These are phyloP conservation scores for Tetrahymena borealis DNA, from an alignment of 73 alveolate species.

Conservation along the genomic window DNA sequence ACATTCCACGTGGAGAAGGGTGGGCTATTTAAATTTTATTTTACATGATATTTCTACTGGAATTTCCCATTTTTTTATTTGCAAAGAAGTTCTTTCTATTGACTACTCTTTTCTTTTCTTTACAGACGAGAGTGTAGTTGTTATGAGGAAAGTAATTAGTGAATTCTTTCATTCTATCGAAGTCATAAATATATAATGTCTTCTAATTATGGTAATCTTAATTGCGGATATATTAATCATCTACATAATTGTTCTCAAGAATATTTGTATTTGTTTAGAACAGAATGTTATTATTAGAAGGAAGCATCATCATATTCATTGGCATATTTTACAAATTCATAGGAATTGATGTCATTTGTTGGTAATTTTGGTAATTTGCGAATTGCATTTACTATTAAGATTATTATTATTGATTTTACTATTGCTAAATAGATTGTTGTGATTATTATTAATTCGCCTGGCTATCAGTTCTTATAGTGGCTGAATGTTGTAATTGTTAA, in stretches of 20 bases:
- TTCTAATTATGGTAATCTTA: background rate
- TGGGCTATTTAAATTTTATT: background rate
- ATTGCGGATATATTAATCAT: background rate
- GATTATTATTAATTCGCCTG: too few species aligned
- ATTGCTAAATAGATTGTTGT: background rate
- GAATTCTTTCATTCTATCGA: background rate
- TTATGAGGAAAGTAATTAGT: background rate
- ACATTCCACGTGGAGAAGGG: background rate
- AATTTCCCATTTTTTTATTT: background rate
- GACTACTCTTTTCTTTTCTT: background rate
- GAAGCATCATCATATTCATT: background rate
- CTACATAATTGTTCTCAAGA: background rate
- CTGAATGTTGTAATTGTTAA: too few species aligned
- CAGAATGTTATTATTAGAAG: background rate
- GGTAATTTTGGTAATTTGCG: background rate
- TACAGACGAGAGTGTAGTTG: background rate
- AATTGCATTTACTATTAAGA: background rate
- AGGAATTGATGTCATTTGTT: background rate
- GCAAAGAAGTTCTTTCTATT: background rate
- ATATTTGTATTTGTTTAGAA: background rate
- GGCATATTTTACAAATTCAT: background rate
- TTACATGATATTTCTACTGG: background rate
- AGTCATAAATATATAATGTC: background rate
- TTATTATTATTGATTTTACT: background rate
- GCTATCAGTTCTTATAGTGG: too few species aligned